Evolutionary conservation across 495 filamentous ascomycete genomes (phyloP), one percentile per base, ranked within the genome.

Genomic region (Sporormia fimetaria): DNA sequence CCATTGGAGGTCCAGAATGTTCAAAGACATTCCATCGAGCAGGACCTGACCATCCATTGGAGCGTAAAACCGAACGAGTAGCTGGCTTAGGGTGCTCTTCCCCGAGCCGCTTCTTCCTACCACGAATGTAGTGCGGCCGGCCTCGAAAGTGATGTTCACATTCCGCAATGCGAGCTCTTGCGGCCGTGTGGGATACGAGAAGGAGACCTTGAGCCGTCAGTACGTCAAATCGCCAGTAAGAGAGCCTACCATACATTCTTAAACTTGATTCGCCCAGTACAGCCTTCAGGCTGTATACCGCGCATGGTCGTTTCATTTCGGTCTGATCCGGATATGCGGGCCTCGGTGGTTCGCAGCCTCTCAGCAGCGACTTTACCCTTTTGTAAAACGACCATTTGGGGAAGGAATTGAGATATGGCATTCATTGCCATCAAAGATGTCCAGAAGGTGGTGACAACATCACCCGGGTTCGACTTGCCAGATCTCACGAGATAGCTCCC

Each of bases 61-160:
- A 7, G 70, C 60, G 52, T 94, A 94, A 53, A 87, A 83, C 21
- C 76, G 70, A 35, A 85, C 61, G 2, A 98, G 64, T 2, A 98
- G 62, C 52, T 84, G 86, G 2, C 78, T 76, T 6, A 98, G 54
- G 0, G 90, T 96, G 54, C 83, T 94, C 57, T 98, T 98, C 0
- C 90, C 90, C 9, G 86, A 94, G 1, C 90, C 90, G 49, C 86
- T 94, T 38, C 69, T 69, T 2, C 90, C 90, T 38, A 95, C 71
- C 5, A 98, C 67, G 47, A 92, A 96, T 3, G 75, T 85, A 4
- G 81, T 78, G 52, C 81, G 64, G 0, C 81, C 76, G 0, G 80
- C 67, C 1, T 74, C 72, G 45, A 96, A 93, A 46, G 67, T 69
- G 31, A 94, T 73, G 11, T 61, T 73, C 1, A 63, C 63, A 7